Conservation (phyloP, 2,329 filamentous ascomycete species). For the Fusarium staphyleae region DNA sequence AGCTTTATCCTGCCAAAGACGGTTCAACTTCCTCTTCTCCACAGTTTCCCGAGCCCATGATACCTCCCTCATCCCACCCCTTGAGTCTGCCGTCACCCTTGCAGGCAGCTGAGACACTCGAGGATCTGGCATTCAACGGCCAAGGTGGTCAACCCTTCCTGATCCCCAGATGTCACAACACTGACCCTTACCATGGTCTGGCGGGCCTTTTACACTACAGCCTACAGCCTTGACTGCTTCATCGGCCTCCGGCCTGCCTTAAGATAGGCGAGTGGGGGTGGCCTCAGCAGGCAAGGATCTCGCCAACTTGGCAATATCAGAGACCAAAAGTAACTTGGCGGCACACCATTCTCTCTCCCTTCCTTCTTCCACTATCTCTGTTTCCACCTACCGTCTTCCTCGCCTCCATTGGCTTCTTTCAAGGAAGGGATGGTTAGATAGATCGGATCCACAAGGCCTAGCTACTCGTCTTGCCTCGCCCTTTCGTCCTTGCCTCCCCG, state of each 20-base stretch:
- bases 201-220: conserved; percentile 4
- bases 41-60: conserved; percentile 39
- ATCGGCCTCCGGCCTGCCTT: conserved; percentile 28
- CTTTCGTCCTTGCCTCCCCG: conserved; percentile 34
- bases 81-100: conserved; percentile 41
- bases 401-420: conserved; percentile 19
- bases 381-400: conserved; percentile 18
- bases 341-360: conserved; percentile 27
- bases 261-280: conserved; percentile 38
- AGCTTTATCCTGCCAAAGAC: conserved; percentile 17
- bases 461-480: conserved; percentile 25
- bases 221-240: conserved; percentile 23
- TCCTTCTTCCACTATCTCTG: conserved; percentile 22
- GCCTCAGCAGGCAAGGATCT: conserved; percentile 38
- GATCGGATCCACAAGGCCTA: conserved; percentile 34
- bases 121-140: conserved; percentile 44
- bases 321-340: conserved; percentile 39
- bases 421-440: conserved; percentile 37
- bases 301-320: conserved; percentile 35
- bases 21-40: conserved; percentile 34
- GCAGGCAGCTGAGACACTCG: conserved; percentile 40
- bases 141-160: conserved; percentile 22
- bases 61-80: conserved; percentile 27
- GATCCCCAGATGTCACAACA: conserved; percentile 27
- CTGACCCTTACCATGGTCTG: conserved; percentile 19